These are phyloP conservation scores for Nissolia schottii DNA, from an alignment of 306 rosid genomes.

Conservation along the genomic window DNA sequence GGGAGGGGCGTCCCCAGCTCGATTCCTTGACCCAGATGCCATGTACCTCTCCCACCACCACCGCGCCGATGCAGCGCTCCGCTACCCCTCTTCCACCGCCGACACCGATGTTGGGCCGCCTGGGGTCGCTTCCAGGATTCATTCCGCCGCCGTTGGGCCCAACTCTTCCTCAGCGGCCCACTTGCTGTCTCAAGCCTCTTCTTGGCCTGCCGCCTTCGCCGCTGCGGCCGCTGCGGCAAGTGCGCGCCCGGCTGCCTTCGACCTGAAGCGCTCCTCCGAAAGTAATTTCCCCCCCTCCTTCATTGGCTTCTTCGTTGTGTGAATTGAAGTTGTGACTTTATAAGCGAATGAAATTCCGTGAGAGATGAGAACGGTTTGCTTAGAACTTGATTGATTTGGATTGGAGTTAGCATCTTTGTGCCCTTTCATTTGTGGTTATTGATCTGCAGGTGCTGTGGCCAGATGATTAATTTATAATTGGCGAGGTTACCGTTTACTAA, in stretches of 20 bases:
- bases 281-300: constrained; percentile 30
- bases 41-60: constrained; percentile 32
- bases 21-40: constrained; percentile 20
- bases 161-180: constrained; percentile 36
- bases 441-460: neutral
- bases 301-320: neutral
- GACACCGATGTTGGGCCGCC: constrained; percentile 40
- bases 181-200: constrained; percentile 43
- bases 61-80: constrained; percentile 23
- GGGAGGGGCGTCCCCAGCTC: constrained; percentile 31
- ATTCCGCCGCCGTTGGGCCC: neutral
- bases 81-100: constrained; percentile 37
- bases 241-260: constrained; percentile 26
- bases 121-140: constrained; percentile 25
- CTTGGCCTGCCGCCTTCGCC: constrained; percentile 48
- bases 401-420: neutral
- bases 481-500: neutral
- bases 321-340: neutral
- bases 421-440: neutral
- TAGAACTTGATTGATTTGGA: neutral
- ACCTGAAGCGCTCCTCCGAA: constrained; percentile 72
- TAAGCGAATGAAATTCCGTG: neutral
- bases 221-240: constrained; percentile 28
- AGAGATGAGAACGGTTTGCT: neutral
- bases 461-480: neutral